Evolutionary conservation across 345 rosid species (phyloP), one percentile per base, ranked within the genome.

Genomic region (Eutrema yunnanense): DNA sequence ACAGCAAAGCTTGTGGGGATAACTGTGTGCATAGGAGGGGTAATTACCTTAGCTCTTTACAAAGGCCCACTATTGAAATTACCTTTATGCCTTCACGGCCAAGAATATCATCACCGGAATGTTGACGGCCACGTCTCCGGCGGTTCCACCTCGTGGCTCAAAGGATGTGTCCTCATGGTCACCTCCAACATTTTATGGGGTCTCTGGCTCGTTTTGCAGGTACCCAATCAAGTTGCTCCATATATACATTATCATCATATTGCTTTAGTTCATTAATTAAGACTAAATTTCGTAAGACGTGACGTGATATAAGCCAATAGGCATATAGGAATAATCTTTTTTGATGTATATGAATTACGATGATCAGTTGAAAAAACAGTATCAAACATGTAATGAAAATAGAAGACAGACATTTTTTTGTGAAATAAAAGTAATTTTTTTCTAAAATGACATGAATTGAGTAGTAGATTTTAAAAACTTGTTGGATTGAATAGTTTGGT

Each of bases 161-260:
- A 84, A 73, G 99, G 99, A 19, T 82, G 86, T 85, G 82, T 89
- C 75, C 85, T 95, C 76, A 88, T 91, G 97, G 72, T 95, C 75
- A 42, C 69, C 46, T 85, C 97, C 79, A 88, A 88, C 76, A 67
- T 66, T 27, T 77, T 64, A 19, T 94, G 90, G 89, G 97, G 88
- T 34, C 59, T 95, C 37, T 95, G 99, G 99, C 82, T 95, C 50
- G 93, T 91, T 4, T 69, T 95, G 60, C 97, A 94, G 98, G 97
- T 90, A 77, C 1, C 0, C 29, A 38, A 19, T 42, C 72, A 69
- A 50, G 30, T 43, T 22, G 38, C 32, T 67, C 5, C 40, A 38
- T 19, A 19, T 19, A 19, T 30, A 47, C 32, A 62, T 16, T 63
- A 44, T 43, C 11, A 27, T 42, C 11, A 27, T 42, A 19, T 12